Base-by-base conservation (phyloP, 352 stramenopile genomes). In the Saprolegnia diclina region DNA sequence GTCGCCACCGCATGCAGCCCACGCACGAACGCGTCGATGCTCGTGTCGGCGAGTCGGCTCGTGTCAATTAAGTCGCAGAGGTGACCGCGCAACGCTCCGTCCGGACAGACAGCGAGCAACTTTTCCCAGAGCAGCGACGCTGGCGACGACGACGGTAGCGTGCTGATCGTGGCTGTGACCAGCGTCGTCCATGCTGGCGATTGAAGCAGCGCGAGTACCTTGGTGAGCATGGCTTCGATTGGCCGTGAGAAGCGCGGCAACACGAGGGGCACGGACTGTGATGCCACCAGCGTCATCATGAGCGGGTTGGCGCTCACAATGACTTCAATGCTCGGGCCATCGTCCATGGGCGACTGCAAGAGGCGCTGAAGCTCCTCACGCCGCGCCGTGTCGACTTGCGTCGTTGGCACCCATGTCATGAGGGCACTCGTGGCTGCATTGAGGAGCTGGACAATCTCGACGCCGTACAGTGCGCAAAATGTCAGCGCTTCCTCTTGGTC, bases 1-100 rank as follows among this genome's bases (percentile, higher is more conserved):
- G 46, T 29, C 24, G 24, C n/a, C n/a, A 54, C 24, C 24, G 2
- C 46, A 5, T 54, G n/a, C 24, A 54, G 5, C n/a, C n/a, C 24
- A 54, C 46, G n/a, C n/a, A 54, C n/a, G 2, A 54, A 54, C 46
- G n/a, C 46, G n/a, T 54, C n/a, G 24, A 54, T 54, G 24, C n/a
- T 29, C 24, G 24, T 54, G 46, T 54, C 46, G n/a, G 46, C n/a
- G 5, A 54, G 24, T 5, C 24, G 46, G 24, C 46, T 54, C 46
- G 24, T 29, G 46, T 54, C 46, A 5, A 54, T 54, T 5, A 54
- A 29, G n/a, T 54, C 46, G 24, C n/a, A 35, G 5, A 35, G 29
- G 29, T 5, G 29, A 35, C 29, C 29, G 29, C 29, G 29, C 29
- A 35, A 5, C 29, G 29, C 5, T 35, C 29, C 29, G 29, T 35